Base-by-base conservation (phyloP, 768 basidiomycete genomes). In the Naganishia randhawae region DNA sequence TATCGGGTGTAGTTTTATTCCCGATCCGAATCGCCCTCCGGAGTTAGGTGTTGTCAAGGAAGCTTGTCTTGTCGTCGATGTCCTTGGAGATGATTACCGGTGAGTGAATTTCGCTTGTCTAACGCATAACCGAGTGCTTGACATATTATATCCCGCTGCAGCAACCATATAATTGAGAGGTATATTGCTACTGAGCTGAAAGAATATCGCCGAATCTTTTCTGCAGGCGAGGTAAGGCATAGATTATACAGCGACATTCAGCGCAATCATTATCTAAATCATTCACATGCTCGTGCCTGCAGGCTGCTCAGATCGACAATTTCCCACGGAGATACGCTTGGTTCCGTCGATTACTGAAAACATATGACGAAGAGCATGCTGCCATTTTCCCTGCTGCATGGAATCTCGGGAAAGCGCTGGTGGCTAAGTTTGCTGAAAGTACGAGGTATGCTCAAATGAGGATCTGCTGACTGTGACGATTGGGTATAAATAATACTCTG, bases 121-220 rank as follows among this genome's bases (percentile, higher is more conserved):
- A 1, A 3, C 16, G 17, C n/a, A 25, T 35, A 16, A 22, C 17
- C 37, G 13, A 29, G 13, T 13, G 13, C 8, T 39, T 35, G 19
- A 52, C 14, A 6, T 2, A 5, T 19, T 57, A 22, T 29, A 10
- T 29, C 29, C 5, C 13, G n/a, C 6, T 16, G 4, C 70, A 84
- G 83, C 41, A 78, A 80, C 39, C 87, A 89, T 66, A 84, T 96
- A 65, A 84, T 98, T 14, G 91, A 94, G 63, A 88, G 92, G 62
- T 96, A 96, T 74, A 87, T 91, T 25, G 86, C 89, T 11, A 84
- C 94, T 17, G 91, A 96, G 73, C 84, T 99, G 29, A 91, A 92
- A 76, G 96, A 98, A 77, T 99, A 98, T 77, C 88, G 93, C 13
- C 88, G 93, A 25, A 94, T 99, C 76, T 98, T 99, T 81, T 87